Evolutionary conservation across 2,329 filamentous ascomycete genomes (phyloP).

Genomic region (Conoideocrella luteorostrata): DNA sequence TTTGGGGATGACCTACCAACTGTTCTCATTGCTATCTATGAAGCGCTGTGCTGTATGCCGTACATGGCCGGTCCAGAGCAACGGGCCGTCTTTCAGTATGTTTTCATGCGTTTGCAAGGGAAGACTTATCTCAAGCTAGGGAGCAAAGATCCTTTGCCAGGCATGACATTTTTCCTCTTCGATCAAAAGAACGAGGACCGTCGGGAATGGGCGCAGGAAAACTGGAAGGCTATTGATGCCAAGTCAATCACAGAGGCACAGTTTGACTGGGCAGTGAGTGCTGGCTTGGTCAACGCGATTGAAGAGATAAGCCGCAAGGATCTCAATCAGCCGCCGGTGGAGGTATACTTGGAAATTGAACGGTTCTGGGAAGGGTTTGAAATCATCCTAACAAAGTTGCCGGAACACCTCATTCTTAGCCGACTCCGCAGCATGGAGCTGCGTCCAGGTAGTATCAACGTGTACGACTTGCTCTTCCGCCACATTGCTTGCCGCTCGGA

Average conservation of each 20-base stretch:
- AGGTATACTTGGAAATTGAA: conserved; percentile 45
- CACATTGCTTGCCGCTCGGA: conserved; percentile 48
- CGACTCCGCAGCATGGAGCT: conserved; percentile 74
- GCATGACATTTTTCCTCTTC: conserved; percentile 81
- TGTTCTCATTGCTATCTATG: conserved; percentile 76
- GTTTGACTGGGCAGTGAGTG: conserved; percentile 82
- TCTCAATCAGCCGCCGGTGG: conserved; percentile 22
- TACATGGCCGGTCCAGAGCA: conserved; percentile 57
- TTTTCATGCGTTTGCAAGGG: conserved; percentile 67
- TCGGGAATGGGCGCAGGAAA: conserved; percentile 31
- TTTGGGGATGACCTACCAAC: conserved; percentile 43
- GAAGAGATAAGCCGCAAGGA: conserved; percentile 50
- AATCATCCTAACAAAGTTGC: conserved; percentile 66
- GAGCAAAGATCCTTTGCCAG: conserved; percentile 66
- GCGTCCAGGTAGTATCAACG: conserved; percentile 52
- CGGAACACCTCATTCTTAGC: conserved; percentile 67
- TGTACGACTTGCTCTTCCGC: conserved; percentile 54
- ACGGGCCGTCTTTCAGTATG: conserved; percentile 63
- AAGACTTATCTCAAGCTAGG: conserved; percentile 73
- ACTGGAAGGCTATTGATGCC: conserved; percentile 45
- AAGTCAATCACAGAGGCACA: conserved; percentile 59
- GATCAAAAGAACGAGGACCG: conserved; percentile 50
- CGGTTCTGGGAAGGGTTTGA: conserved; percentile 75
- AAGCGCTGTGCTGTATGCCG: conserved; percentile 76
- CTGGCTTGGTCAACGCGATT: conserved; percentile 63